A percentile compares a stretch with the other conserved stretches of the same genome.
These are phyloP conservation scores for Metarhizium guizhouense DNA, from an alignment of 2,329 filamentous ascomycete species.

Conservation along the genomic window DNA sequence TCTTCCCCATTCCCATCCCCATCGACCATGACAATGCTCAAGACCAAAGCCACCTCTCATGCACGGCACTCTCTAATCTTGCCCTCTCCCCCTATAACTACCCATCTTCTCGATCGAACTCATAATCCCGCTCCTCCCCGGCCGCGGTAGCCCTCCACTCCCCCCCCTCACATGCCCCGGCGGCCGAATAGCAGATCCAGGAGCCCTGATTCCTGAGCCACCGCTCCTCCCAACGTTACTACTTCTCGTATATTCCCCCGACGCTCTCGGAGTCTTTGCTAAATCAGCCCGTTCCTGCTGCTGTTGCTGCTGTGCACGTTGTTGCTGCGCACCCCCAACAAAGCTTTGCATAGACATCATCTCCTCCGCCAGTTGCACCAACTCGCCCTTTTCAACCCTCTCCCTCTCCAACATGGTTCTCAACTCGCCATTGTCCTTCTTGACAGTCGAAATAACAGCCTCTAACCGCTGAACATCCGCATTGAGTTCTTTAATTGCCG, in stretches of 20 bases:
- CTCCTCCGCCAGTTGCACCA: slow-evolving; percentile 74
- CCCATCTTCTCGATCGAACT: slow-evolving; percentile 86
- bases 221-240: slow-evolving; percentile 20
- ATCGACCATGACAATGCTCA: not conserved
- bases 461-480: slow-evolving; percentile 69
- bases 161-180: slow-evolving; percentile 38
- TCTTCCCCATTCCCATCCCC: no score
- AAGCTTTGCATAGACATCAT: slow-evolving; percentile 63
- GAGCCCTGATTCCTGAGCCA: slow-evolving; percentile 52
- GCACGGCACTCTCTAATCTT: not conserved
- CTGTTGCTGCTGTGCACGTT: slow-evolving; percentile 8
- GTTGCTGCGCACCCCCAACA: slow-evolving; percentile 14
- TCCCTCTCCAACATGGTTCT: slow-evolving; percentile 61
- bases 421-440: slow-evolving; percentile 59
- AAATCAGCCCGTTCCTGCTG: slow-evolving; percentile 6
- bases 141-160: slow-evolving; percentile 37
- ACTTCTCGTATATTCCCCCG: slow-evolving; percentile 38
- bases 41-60: not conserved
- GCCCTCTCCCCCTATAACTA: slow-evolving; percentile 35
- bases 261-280: slow-evolving; percentile 35
- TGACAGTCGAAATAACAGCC: slow-evolving; percentile 61
- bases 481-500: slow-evolving; percentile 59
- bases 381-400: slow-evolving; percentile 73
- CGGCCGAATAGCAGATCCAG: slow-evolving; percentile 37
- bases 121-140: slow-evolving; percentile 64